Evolutionary conservation across 306 rosid species (phyloP).

Genomic region (Quercus dentata): DNA sequence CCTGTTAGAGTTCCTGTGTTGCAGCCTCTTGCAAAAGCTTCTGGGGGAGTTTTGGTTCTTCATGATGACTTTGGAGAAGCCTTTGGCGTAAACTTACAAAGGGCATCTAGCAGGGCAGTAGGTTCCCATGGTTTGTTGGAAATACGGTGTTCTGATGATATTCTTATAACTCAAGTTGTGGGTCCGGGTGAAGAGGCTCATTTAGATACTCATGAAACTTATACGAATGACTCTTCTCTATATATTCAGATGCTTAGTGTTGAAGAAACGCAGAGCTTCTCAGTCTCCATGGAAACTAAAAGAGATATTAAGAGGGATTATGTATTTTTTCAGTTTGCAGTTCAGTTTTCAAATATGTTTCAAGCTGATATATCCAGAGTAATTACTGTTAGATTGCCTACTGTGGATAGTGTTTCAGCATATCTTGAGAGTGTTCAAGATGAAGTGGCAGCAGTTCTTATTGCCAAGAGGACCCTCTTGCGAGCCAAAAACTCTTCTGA

Average conservation of each 20-base stretch:
- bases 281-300: conserved; percentile 79
- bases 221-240: conserved; percentile 69
- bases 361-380: conserved; percentile 81
- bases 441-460: conserved; percentile 81
- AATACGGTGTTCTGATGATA: conserved; percentile 77
- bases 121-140: conserved; percentile 88
- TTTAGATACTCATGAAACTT: conserved; percentile 71
- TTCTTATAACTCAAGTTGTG: conserved; percentile 75
- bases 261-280: conserved; percentile 86
- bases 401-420: conserved; percentile 72
- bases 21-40: conserved; percentile 94
- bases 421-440: conserved; percentile 86
- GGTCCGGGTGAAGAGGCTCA: conserved; percentile 98
- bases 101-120: conserved; percentile 91
- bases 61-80: conserved; percentile 99
- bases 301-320: conserved; percentile 66
- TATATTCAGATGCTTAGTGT: conserved; percentile 85
- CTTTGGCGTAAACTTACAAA: conserved; percentile 96
- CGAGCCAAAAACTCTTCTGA: conserved; percentile 62
- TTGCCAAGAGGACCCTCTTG: conserved; percentile 80
- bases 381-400: conserved; percentile 71
- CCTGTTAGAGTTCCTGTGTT: conserved; percentile 92
- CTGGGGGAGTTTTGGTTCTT: conserved; percentile 94
- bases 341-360: conserved; percentile 56
- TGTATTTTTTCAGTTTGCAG: conserved; percentile 61